A percentile compares a stretch with the other conserved stretches of the same genome.
Conservation (phyloP, 2,329 filamentous ascomycete genomes). For the Magnaporthiopsis rhizophila region DNA sequence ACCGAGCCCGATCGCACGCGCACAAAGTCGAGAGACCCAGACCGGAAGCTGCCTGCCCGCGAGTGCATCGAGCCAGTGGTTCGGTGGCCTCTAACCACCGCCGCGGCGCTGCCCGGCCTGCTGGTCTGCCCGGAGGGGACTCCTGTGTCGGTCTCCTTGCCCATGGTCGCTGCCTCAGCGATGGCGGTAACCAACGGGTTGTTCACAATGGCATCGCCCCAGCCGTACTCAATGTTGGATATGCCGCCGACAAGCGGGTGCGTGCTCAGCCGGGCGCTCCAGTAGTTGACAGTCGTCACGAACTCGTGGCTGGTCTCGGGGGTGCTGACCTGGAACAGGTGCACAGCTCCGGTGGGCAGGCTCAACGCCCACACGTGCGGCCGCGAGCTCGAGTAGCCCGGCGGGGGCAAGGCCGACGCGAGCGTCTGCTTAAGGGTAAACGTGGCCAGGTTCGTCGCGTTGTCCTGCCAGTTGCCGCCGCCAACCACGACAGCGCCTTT, state of each 20-base stretch:
- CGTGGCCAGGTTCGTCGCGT: slow-evolving; percentile 79
- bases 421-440: slow-evolving; percentile 88
- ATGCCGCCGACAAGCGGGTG: slow-evolving; percentile 88
- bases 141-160: slow-evolving; percentile 13
- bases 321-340: slow-evolving; percentile 97
- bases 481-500: slow-evolving; percentile 60
- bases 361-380: slow-evolving; percentile 93
- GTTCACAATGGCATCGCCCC: slow-evolving; percentile 77
- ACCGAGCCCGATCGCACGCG: slow-evolving; percentile 43
- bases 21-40: slow-evolving; percentile 56
- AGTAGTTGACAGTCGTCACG: slow-evolving; percentile 91
- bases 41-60: slow-evolving; percentile 42
- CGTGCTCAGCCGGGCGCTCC: slow-evolving; percentile 89
- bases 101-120: slow-evolving; percentile 43
- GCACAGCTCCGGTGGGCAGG: slow-evolving; percentile 84
- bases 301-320: slow-evolving; percentile 93
- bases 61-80: slow-evolving; percentile 32
- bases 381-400: slow-evolving; percentile 83
- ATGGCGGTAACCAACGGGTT: slow-evolving; percentile 45
- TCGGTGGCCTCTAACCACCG: slow-evolving; percentile 15
- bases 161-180: slow-evolving; percentile 34
- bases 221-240: slow-evolving; percentile 96
- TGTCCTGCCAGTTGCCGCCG: slow-evolving; percentile 97
- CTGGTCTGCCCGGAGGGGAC: slow-evolving; percentile 17
- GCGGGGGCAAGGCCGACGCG: slow-evolving; percentile 79